Base-by-base conservation (phyloP, 2,329 filamentous ascomycete species). In the Grosmannia serpens region DNA sequence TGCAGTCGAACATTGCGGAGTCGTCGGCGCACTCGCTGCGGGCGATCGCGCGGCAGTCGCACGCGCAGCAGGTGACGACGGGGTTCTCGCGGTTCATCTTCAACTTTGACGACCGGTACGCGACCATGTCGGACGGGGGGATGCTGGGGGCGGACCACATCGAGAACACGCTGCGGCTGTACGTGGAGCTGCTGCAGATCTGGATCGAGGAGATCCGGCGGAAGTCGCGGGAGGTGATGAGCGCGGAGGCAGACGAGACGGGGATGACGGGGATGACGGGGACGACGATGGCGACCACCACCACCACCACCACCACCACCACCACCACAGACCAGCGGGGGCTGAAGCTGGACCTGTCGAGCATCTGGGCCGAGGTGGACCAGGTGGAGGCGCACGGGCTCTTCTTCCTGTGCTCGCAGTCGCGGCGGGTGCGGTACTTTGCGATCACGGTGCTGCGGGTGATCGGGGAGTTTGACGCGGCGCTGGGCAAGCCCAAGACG, bases 11-110 rank as follows among this genome's bases (percentile, higher is more conserved):
- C 59, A 96, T 99, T 69, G 95, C 94, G 1, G 82, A 84, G 50
- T 96, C 94, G 0, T 97, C 95, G 1, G 89, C 91, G 3, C 88
- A 91, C 64, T 96, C 94, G 1, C 74, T 99, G 20, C 97, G 96
- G 70, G 92, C 92, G 0, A 99, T 99, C 66, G 94, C 95, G 13
- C 82, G 89, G 35, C 94, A 99, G 67, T 89, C 87, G 9, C 88
- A 96, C 71, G 91, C 94, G 0, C 91, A 99, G 65, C 89, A 94
- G 70, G 94, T 99, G 3, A 96, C 91, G 0, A 96, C 95, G 72
- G 92, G 94, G 0, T 99, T 99, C 72, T 89, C 94, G 44, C 82
- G 91, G 29, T 99, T 97, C 72, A 99, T 99, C 57, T 99, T 99
- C 75, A 96, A 94, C 65, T 99, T 97, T 69, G 95, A 99, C 70